Percentiles rank a stretch among this genome's conserved stretches.
These are phyloP conservation scores for Ophiocordyceps sinensis DNA, from an alignment of 2,329 filamentous ascomycete species.

Conservation along the genomic window DNA sequence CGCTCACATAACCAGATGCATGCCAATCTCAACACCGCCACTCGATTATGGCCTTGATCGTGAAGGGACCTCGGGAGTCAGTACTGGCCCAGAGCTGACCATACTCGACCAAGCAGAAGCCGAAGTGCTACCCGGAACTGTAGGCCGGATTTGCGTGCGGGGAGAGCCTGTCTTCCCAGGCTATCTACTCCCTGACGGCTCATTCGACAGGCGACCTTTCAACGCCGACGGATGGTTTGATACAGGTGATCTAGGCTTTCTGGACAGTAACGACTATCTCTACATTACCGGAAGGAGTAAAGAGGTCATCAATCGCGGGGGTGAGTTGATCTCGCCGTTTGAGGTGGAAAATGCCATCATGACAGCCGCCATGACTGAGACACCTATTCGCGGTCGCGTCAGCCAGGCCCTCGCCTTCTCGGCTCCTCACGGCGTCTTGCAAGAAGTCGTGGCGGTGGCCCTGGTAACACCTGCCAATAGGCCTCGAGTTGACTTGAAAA, in stretches of 20 bases:
- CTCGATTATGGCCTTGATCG: slow-evolving; percentile 36
- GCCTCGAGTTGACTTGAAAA: slow-evolving; percentile 31
- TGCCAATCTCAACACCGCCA: slow-evolving; percentile 42
- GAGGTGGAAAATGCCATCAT: slow-evolving; percentile 44
- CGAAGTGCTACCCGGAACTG: slow-evolving; percentile 13
- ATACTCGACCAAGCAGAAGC: slow-evolving; percentile 29
- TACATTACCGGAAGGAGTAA: slow-evolving; percentile 41
- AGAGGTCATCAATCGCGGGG: slow-evolving; percentile 42
- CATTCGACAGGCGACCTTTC: slow-evolving; percentile 29
- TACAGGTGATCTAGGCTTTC: slow-evolving; percentile 38
- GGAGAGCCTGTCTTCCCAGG: slow-evolving; percentile 36
- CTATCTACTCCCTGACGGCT: slow-evolving; percentile 28
- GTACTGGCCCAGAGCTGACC: slow-evolving; percentile 33
- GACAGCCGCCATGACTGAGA: slow-evolving; percentile 24
- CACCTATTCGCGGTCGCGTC: slow-evolving; percentile 30
- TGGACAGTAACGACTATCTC: slow-evolving; percentile 34
- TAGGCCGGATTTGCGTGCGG: slow-evolving; percentile 35
- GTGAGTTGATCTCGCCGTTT: slow-evolving; percentile 44
- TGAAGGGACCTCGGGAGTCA: slow-evolving; percentile 36
- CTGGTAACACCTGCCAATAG: slow-evolving; percentile 30
- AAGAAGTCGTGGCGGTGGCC: slow-evolving; percentile 40
- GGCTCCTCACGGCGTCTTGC: slow-evolving; percentile 33
- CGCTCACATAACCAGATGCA: slow-evolving; percentile 22
- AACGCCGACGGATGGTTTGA: slow-evolving; percentile 36
- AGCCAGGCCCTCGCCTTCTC: slow-evolving; percentile 38